Conservation (phyloP, 129 eudicot genomes). For the Cynara cardunculus region DNA sequence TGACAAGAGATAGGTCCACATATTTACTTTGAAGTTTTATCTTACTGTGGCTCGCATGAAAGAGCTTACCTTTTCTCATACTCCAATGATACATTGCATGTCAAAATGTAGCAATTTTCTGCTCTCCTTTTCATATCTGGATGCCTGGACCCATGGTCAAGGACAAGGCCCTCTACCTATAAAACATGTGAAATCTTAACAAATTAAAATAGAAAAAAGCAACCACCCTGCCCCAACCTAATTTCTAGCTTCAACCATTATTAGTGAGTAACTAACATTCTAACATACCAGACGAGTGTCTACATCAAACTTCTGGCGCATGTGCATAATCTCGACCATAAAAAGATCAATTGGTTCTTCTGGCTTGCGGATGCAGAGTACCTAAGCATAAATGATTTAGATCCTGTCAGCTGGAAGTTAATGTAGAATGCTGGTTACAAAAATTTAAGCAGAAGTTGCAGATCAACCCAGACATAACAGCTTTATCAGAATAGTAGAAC, state of each 20-base stretch:
- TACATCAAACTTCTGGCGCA: conserved; percentile 94
- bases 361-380: conserved; percentile 78
- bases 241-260: neutral
- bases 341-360: conserved; percentile 84
- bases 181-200: neutral
- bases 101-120: conserved; percentile 75
- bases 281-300: conserved; percentile 79
- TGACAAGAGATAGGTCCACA: neutral
- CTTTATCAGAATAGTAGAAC: neutral
- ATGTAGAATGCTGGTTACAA: neutral
- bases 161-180: conserved; percentile 89
- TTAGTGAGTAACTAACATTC: neutral
- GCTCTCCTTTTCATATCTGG: conserved; percentile 93
- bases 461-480: neutral
- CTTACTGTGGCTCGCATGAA: neutral
- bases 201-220: neutral
- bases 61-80: conserved; percentile 75
- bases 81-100: conserved; percentile 80
- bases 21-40: neutral
- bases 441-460: neutral
- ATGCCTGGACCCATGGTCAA: conserved; percentile 97
- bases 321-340: conserved; percentile 98
- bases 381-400: conserved; percentile 34
- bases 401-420: neutral
- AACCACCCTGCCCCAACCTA: neutral